Percentiles rank a stretch among this genome's conserved stretches.
Evolutionary conservation across 1,139 yeast genomes (phyloP).

Genomic region (Pichia sp.): DNA sequence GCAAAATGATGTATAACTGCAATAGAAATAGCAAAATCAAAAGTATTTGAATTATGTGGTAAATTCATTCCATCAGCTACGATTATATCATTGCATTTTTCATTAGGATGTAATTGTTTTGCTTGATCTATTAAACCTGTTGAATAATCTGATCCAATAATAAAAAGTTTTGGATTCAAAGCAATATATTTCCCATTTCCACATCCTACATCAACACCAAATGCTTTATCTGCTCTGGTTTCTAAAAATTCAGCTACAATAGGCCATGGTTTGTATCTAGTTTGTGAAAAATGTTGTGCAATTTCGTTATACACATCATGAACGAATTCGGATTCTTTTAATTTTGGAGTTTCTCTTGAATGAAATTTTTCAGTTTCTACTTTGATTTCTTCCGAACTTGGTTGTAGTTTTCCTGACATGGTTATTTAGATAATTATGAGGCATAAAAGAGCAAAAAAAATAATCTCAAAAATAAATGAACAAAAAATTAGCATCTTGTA

Average conservation of each 20-base stretch:
- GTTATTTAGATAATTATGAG: background rate
- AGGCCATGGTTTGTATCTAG: conserved; percentile 98
- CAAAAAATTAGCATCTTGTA: too few species aligned
- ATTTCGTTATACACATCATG: conserved; percentile 89
- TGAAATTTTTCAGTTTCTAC: conserved; percentile 25
- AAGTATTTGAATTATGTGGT: conserved; percentile 55
- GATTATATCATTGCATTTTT: conserved; percentile 42
- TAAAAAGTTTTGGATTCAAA: conserved; percentile 58
- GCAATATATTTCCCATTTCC: conserved; percentile 91
- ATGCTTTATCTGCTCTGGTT: conserved; percentile 31
- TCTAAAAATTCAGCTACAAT: conserved; percentile 69
- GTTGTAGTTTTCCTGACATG: conserved; percentile 29
- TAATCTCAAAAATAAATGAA: too few species aligned
- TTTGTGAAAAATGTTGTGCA: conserved; percentile 87
- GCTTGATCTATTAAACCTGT: conserved; percentile 76
- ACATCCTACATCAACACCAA: conserved; percentile 79
- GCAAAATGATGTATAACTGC: conserved; percentile 96
- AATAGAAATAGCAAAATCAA: conserved; percentile 90
- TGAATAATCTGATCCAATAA: conserved; percentile 83
- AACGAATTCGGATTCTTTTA: conserved; percentile 71
- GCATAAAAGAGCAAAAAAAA: too few species aligned
- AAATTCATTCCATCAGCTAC: conserved; percentile 72
- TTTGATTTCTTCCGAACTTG: conserved; percentile 24
- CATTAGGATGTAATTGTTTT: conserved; percentile 34
- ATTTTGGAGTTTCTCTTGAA: conserved; percentile 34